Percentiles rank a stretch among this genome's conserved stretches.
These are phyloP conservation scores for Pugionium cornutum DNA, from an alignment of 345 rosid genomes.

Conservation along the genomic window DNA sequence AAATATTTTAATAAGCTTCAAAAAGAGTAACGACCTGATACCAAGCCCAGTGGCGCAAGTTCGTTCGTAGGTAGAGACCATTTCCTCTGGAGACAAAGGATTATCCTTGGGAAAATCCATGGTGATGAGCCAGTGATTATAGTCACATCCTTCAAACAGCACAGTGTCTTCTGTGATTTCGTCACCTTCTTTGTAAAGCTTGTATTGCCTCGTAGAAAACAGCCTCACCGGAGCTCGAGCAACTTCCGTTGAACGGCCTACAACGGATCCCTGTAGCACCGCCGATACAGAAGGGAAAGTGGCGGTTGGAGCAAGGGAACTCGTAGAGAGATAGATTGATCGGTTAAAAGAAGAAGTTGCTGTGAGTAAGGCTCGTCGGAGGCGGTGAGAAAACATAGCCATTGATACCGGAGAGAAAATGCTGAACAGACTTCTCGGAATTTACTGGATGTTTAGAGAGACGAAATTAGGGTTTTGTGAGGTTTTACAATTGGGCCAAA, in stretches of 20 bases:
- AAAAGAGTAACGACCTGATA: conserved; percentile 48
- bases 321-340: conserved; percentile 24
- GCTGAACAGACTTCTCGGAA: too few species aligned
- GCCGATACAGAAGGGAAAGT: neutral
- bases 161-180: too few species aligned
- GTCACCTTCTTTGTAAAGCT: neutral
- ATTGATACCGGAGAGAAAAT: conserved; percentile 28
- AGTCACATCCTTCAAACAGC: conserved; percentile 68
- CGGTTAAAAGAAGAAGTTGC: conserved; percentile 38
- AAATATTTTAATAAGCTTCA: neutral
- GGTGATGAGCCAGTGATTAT: conserved; percentile 86
- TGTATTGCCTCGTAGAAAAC: conserved; percentile 36
- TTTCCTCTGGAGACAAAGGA: conserved; percentile 57
- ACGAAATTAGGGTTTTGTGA: conserved; percentile 32
- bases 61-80: conserved; percentile 70
- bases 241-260: conserved; percentile 27
- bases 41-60: conserved; percentile 84
- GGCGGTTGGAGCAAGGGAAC: neutral
- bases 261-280: conserved; percentile 4
- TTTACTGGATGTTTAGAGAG: neutral
- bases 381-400: conserved; percentile 48
- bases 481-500: conserved; percentile 23
- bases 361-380: conserved; percentile 53
- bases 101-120: conserved; percentile 68
- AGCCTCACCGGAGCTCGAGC: conserved; percentile 26